Evolutionary conservation across 1,139 yeast genomes (phyloP), one percentile per base, ranked within the genome.

Genomic region (Taphrina communis): DNA sequence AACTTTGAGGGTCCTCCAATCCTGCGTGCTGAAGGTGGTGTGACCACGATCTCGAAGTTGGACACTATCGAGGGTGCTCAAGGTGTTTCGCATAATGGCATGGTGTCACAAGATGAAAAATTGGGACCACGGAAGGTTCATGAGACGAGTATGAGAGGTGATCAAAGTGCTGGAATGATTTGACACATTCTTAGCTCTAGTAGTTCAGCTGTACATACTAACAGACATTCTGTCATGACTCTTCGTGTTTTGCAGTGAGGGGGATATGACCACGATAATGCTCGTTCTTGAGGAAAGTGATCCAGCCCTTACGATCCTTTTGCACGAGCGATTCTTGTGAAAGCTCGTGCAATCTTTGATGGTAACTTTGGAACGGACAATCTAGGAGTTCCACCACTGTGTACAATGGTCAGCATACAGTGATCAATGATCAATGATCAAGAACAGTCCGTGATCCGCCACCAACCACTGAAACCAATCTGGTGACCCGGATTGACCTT

Each of bases 1-100:
- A 57, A 65, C 58, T 65, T 57, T 31, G 55, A 50, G 7, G 68
- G 68, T 5, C 68, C 68, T 12, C 51, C 59, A 3, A 53, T 63
- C 35, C 55, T 63, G n/a, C 53, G 55, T 19, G 55, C 59, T 21
- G 67, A 42, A 1, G 61, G 55, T 19, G 56, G 52, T 19, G 55
- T 58, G 19, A 44, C 35, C 9, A 14, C 50, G 1, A 44, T 58
- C 9, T 7, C 42, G 8, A 21, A 58, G 14, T 1, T 58, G 14
- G 51, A 42, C 25, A 58, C 62, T 1, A 58, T 58, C n/a, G 53
- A 44, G 9, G 62, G 53, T 6, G 8, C 36, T 11, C 53, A 50
- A 8, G 9, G 21, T 7, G 11, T 35, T n/a, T 50, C 53, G n/a
- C 1, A 25, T n/a, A 25, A 11, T 21, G 53, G 11, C n/a, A 21